Evolutionary conservation across 192 early-diverging fungal species (phyloP).

Genomic region (Coemansia pectinata): DNA sequence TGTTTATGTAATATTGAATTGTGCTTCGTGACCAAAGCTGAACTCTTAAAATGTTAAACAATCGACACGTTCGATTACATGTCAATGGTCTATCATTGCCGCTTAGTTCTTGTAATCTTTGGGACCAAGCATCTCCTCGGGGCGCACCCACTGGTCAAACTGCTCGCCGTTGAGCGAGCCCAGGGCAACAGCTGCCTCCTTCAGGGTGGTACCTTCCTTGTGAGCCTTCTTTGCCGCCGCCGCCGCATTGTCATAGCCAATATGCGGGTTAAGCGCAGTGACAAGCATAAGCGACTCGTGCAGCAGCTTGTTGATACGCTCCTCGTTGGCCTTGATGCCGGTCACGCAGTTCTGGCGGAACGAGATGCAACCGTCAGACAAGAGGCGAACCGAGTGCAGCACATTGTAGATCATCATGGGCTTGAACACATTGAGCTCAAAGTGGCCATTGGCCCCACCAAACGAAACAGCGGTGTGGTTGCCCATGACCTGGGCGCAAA

Average conservation of each 20-base stretch:
- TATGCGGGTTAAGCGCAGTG: slow-evolving; percentile 97
- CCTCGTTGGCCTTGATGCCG: slow-evolving; percentile 93
- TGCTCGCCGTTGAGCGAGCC: slow-evolving; percentile 85
- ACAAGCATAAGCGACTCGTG: slow-evolving; percentile 97
- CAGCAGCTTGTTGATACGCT: slow-evolving; percentile 83
- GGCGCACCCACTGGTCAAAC: slow-evolving; percentile 95
- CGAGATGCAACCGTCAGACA: slow-evolving; percentile 83
- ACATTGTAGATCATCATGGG: slow-evolving; percentile 99
- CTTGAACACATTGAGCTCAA: slow-evolving; percentile 99
- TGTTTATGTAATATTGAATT: not conserved
- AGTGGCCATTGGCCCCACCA: slow-evolving; percentile 95
- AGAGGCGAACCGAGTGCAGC: slow-evolving; percentile 87
- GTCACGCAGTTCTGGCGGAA: slow-evolving; percentile 96
- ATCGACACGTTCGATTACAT: not conserved
- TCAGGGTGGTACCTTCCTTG: slow-evolving; percentile 82
- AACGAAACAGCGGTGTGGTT: slow-evolving; percentile 94
- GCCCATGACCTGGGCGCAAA: slow-evolving; percentile 98
- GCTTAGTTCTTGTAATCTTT: slow-evolving; percentile 53
- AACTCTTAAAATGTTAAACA: not conserved
- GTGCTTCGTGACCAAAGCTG: not conserved
- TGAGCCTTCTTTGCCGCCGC: slow-evolving; percentile 97
- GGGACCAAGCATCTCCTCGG: slow-evolving; percentile 84
- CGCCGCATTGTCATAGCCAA: slow-evolving; percentile 93
- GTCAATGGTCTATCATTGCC: not conserved
- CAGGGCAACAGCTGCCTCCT: slow-evolving; percentile 89